Conservation (phyloP, 208 protist species). For the Crithidia fasciculata region DNA sequence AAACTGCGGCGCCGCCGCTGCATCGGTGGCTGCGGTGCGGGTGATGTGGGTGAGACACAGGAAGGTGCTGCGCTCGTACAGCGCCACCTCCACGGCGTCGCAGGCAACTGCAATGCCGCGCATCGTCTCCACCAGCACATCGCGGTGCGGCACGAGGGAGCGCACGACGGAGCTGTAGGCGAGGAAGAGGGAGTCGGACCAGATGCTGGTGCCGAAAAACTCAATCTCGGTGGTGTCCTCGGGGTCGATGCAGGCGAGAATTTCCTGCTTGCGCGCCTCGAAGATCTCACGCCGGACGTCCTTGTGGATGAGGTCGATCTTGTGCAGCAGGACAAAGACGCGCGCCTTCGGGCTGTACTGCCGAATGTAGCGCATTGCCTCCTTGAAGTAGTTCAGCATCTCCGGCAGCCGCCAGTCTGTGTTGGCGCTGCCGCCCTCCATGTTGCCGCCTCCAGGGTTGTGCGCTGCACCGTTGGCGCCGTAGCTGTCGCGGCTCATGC, state of each 20-base stretch:
- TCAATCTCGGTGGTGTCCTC: conserved; percentile 77
- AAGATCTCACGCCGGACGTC: conserved; percentile 75
- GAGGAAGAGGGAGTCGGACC: conserved; percentile 98
- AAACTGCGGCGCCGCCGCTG: conserved; percentile 12
- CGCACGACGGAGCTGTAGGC: conserved; percentile 96
- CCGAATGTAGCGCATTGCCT: conserved; percentile 94
- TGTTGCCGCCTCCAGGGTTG: background rate
- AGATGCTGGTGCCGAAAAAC: conserved; percentile 98
- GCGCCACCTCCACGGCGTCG: conserved; percentile 97
- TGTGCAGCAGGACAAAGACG: conserved; percentile 99
- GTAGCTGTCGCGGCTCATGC: conserved; percentile 76
- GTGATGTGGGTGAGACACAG: conserved; percentile 96
- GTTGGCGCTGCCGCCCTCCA: conserved; percentile 33
- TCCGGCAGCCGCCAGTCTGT: conserved; percentile 87
- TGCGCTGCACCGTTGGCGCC: conserved; percentile 2
- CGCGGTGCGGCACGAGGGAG: conserved; percentile 97
- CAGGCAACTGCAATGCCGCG: conserved; percentile 93
- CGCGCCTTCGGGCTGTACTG: conserved; percentile 97
- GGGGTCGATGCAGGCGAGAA: conserved; percentile 56
- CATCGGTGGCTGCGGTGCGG: conserved; percentile 34
- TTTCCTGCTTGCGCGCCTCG: conserved; percentile 72
- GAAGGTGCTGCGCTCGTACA: conserved; percentile 98
- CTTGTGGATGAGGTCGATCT: conserved; percentile 96
- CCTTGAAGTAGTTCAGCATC: conserved; percentile 97
- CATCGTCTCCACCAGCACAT: conserved; percentile 92